Conservation (phyloP, 2,329 filamentous ascomycete genomes). For the Westerdykella sp. region DNA sequence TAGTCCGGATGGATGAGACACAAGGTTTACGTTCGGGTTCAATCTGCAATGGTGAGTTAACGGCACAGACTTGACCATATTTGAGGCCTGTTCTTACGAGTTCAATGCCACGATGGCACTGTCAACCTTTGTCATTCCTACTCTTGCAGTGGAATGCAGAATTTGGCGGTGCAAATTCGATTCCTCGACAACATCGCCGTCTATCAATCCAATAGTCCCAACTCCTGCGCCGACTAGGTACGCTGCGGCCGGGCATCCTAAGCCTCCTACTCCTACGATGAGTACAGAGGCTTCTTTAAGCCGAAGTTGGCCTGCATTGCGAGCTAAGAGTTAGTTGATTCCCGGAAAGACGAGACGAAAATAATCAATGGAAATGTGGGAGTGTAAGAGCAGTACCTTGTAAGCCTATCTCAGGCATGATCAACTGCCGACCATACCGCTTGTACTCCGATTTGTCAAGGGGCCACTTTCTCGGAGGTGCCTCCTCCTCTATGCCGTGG, state of each 20-base stretch:
- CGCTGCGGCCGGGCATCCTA: slow-evolving; percentile 87
- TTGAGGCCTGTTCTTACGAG: slow-evolving; percentile 34
- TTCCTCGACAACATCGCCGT: slow-evolving; percentile 79
- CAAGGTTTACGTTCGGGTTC: slow-evolving; percentile 65
- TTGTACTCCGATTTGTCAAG: slow-evolving; percentile 68
- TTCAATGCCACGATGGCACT: slow-evolving; percentile 51
- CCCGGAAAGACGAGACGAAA: neutral
- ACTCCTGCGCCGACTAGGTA: slow-evolving; percentile 89
- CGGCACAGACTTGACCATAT: neutral
- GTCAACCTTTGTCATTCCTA: slow-evolving; percentile 74
- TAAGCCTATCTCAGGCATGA: slow-evolving; percentile 74
- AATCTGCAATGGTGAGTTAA: slow-evolving; percentile 45
- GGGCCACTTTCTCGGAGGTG: slow-evolving; percentile 52
- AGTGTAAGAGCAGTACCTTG: slow-evolving; percentile 48
- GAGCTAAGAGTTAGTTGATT: neutral
- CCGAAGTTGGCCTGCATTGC: slow-evolving; percentile 61
- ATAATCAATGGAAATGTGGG: neutral
- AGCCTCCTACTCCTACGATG: slow-evolving; percentile 78
- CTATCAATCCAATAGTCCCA: slow-evolving; percentile 74
- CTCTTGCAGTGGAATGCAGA: slow-evolving; percentile 63
- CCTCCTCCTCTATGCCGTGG: slow-evolving; percentile 10
- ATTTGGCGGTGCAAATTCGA: slow-evolving; percentile 94
- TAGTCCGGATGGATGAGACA: slow-evolving; percentile 58
- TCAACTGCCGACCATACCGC: slow-evolving; percentile 85
- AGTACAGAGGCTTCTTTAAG: slow-evolving; percentile 67